phyloP scores from a whole-genome alignment of 257 asterid genomes.

The Jacaranda mimosifolia region DNA sequence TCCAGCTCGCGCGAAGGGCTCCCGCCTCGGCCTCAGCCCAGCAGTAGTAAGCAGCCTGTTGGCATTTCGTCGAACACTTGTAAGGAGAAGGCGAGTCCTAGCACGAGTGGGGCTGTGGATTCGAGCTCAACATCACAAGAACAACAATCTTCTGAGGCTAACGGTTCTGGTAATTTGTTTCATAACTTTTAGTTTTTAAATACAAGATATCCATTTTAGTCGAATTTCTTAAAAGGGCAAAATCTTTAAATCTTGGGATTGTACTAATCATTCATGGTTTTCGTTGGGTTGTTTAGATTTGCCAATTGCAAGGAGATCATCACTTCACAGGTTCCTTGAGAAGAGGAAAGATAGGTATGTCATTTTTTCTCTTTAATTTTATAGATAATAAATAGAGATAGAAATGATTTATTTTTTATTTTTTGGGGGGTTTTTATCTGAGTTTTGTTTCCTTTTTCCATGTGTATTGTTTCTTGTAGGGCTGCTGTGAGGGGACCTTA shows the following conservation, averaged over 20 bases:
- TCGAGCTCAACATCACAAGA: constrained; percentile 34
- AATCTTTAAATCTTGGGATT: not conserved
- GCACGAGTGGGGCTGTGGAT: constrained; percentile 31
- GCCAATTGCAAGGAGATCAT: constrained; percentile 90
- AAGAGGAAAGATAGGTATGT: constrained; percentile 78
- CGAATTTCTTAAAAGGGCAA: not conserved
- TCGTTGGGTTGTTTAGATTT: constrained; percentile 47
- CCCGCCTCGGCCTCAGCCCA: constrained; percentile 43
- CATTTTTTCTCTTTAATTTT: not conserved
- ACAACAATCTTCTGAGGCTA: constrained; percentile 42
- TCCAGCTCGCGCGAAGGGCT: constrained; percentile 37
- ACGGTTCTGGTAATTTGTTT: constrained; percentile 48
- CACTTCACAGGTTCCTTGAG: constrained; percentile 65
- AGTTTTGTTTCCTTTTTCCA: not conserved
- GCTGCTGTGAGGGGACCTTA: constrained; percentile 72
- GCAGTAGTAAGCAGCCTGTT: constrained; percentile 31
- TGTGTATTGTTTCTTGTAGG: constrained; percentile 46
- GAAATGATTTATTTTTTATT: not conserved
- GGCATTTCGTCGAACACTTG: constrained; percentile 45
- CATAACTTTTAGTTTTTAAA: too few relatives aligned
- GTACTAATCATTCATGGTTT: not conserved
- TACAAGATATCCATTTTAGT: too few relatives aligned
- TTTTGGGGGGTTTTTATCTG: not conserved
- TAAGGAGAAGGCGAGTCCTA: constrained; percentile 26
- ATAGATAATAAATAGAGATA: too few relatives aligned